phyloP scores from a whole-genome alignment of 2,329 filamentous ascomycete species.

The Venturia pyrina region DNA sequence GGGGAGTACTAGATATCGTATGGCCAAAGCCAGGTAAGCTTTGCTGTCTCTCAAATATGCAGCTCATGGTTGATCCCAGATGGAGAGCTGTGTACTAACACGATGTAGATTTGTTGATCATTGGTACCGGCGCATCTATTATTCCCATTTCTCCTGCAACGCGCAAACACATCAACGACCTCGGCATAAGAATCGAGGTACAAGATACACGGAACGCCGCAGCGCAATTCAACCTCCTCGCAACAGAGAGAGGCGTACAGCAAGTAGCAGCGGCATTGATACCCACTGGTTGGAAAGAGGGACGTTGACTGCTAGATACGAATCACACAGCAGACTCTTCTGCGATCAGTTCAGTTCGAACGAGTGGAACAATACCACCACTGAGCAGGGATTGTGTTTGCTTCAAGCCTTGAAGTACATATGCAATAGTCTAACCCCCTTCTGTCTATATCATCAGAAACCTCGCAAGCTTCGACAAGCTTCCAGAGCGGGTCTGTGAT shows the following conservation, averaged over 20 bases:
- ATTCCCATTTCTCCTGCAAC: slow-evolving; percentile 68
- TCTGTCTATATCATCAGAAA: neutral
- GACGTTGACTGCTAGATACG: neutral
- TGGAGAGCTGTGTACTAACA: neutral
- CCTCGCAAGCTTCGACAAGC: neutral
- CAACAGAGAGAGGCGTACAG: slow-evolving; percentile 80
- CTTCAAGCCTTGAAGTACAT: too few species aligned
- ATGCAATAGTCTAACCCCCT: too few species aligned
- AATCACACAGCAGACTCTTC: too few species aligned
- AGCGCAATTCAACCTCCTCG: slow-evolving; percentile 86
- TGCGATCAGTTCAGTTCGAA: too few species aligned
- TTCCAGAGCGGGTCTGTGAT: neutral
- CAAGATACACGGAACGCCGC: slow-evolving; percentile 90
- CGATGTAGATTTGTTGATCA: slow-evolving; percentile 66
- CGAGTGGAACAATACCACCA: too few species aligned
- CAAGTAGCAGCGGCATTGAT: slow-evolving; percentile 82
- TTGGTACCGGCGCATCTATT: slow-evolving; percentile 74
- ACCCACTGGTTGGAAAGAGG: slow-evolving; percentile 64
- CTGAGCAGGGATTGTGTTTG: too few species aligned
- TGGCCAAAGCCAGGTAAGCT: slow-evolving; percentile 80
- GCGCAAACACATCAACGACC: slow-evolving; percentile 57
- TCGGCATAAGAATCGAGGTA: slow-evolving; percentile 81
- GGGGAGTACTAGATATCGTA: slow-evolving; percentile 65
- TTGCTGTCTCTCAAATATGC: neutral
- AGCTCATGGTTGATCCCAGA: neutral